Conservation (phyloP, 2,329 filamentous ascomycete genomes). For the Myrmaecium sp. region DNA sequence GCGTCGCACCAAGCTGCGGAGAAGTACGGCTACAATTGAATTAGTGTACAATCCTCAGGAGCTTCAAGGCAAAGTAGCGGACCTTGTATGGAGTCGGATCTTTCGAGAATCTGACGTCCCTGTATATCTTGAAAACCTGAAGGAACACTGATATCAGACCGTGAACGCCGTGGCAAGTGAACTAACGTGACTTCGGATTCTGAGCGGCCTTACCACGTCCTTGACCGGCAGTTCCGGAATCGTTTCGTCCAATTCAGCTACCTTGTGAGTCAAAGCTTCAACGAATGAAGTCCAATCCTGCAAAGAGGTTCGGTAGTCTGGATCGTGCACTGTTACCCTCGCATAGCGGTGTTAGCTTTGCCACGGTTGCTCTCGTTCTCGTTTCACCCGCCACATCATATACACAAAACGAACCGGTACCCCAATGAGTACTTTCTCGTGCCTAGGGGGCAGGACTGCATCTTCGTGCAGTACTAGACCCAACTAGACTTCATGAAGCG, state of each 20-base stretch:
- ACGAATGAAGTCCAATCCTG: slow-evolving; percentile 73
- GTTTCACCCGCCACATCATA: background rate
- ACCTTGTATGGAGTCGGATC: slow-evolving; percentile 83
- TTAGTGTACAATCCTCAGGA: slow-evolving; percentile 9
- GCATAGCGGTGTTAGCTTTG: background rate
- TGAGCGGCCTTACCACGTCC: slow-evolving; percentile 42
- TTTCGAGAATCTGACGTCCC: slow-evolving; percentile 70
- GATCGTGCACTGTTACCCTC: slow-evolving; percentile 57
- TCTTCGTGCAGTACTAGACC: too few relatives aligned
- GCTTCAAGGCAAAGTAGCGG: slow-evolving; percentile 7
- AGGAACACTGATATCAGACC: background rate
- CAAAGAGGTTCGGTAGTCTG: slow-evolving; percentile 59
- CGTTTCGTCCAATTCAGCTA: slow-evolving; percentile 59
- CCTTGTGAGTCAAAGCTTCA: slow-evolving; percentile 50
- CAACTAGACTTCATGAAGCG: too few relatives aligned
- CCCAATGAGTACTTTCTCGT: too few relatives aligned
- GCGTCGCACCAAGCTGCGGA: slow-evolving; percentile 54
- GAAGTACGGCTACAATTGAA: slow-evolving; percentile 48
- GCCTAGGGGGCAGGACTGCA: too few relatives aligned
- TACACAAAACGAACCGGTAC: too few relatives aligned
- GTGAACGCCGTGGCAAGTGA: slow-evolving; percentile 2
- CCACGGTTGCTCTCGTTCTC: background rate
- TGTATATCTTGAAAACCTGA: slow-evolving; percentile 67
- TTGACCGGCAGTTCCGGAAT: slow-evolving; percentile 75
- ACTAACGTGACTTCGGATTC: slow-evolving; percentile 1